These are phyloP conservation scores for Vanrija sp. DNA, from an alignment of 1,284 basidiomycete genomes.

Conservation along the genomic window DNA sequence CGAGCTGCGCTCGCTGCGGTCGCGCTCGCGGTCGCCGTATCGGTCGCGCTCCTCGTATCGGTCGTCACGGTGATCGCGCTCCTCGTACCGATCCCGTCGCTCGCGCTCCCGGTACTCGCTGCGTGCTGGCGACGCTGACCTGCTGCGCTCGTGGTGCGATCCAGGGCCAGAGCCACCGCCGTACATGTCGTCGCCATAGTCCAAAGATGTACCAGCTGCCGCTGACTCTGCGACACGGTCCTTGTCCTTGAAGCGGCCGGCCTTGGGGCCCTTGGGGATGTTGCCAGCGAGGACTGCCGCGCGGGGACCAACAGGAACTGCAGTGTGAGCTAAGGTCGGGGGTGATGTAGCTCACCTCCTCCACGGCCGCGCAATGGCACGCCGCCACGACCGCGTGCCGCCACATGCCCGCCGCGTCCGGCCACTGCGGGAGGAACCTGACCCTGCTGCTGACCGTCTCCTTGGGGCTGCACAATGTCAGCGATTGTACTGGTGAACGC, in stretches of 20 bases:
- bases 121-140: neutral
- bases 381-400: conserved; percentile 18
- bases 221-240: conserved; percentile 37
- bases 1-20: conserved; percentile 1
- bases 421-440: neutral
- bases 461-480: neutral
- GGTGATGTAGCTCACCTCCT: conserved; percentile 21
- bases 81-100: conserved; percentile 6
- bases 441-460: neutral
- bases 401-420: neutral
- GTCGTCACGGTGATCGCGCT: conserved; percentile 5
- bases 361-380: conserved; percentile 30
- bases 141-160: conserved; percentile 12
- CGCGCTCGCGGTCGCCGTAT: conserved; percentile 7
- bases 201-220: conserved; percentile 20
- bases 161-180: conserved; percentile 7
- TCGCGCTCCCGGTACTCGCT: conserved; percentile 8
- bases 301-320: conserved; percentile 39
- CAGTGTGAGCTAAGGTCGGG: neutral
- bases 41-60: conserved; percentile 8
- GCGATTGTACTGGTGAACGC: too few relatives aligned
- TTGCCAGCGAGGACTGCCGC: conserved; percentile 21
- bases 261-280: conserved; percentile 34
- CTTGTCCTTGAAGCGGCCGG: conserved; percentile 43
- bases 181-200: conserved; percentile 29